phyloP scores from a whole-genome alignment of 257 asterid genomes.

The Solanum pinnatisectum region DNA sequence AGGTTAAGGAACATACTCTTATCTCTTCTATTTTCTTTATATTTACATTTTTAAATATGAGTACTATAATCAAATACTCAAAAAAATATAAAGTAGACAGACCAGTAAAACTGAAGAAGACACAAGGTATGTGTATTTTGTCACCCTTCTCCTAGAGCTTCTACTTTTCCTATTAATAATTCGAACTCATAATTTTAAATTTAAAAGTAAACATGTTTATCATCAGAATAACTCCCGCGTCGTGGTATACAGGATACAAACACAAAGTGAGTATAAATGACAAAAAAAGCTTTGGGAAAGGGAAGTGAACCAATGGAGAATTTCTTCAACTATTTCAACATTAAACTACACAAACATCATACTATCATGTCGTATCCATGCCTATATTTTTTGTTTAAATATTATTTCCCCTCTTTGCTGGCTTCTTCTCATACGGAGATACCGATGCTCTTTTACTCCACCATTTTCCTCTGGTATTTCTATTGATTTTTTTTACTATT shows the following conservation, averaged over 20 bases:
- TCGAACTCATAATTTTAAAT: no score
- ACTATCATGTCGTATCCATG: background rate
- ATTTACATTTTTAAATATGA: no score
- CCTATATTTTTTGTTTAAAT: background rate
- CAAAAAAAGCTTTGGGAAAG: background rate
- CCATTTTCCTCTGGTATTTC: background rate
- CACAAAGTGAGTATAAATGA: background rate
- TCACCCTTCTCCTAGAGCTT: no score
- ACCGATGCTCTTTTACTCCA: background rate
- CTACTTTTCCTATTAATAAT: fast-evolving
- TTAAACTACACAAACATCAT: background rate
- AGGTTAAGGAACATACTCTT: no score
- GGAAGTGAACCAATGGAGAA: background rate
- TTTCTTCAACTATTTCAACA: background rate
- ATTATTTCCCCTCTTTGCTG: background rate
- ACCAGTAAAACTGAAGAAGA: no score
- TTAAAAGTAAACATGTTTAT: fast-evolving
- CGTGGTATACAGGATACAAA: fast-evolving
- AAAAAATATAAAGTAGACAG: no score
- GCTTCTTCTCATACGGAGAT: background rate
- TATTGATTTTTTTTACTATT: background rate
- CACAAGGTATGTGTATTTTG: no score
- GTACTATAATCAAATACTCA: no score
- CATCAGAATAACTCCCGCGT: no score
- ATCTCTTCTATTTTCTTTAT: no score